Conservation (phyloP, 2,329 filamentous ascomycete genomes). For the Stagonosporopsis vannaccii region DNA sequence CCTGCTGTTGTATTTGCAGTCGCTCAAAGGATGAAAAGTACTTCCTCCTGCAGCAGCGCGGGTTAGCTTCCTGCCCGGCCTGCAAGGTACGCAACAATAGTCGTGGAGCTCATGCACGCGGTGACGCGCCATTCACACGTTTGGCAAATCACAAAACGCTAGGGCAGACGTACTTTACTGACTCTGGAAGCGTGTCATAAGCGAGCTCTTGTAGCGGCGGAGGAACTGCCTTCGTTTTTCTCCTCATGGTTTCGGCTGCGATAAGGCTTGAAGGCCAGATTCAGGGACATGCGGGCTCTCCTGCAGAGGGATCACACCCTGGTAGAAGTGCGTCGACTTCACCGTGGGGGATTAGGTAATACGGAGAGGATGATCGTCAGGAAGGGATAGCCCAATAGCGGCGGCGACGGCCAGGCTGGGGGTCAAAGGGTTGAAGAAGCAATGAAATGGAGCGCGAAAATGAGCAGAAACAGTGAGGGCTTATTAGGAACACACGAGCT, state of each 20-base stretch:
- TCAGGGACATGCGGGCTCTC: slow-evolving; percentile 21
- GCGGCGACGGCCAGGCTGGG: slow-evolving; percentile 7
- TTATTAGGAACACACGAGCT: slow-evolving; percentile 24
- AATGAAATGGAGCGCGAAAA: slow-evolving; percentile 14
- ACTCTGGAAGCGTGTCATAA: slow-evolving; percentile 52
- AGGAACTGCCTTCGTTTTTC: slow-evolving; percentile 30
- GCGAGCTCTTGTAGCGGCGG: slow-evolving; percentile 48
- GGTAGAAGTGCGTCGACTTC: slow-evolving; percentile 23
- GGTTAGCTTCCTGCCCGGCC: slow-evolving; percentile 31
- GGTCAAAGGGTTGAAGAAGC: slow-evolving; percentile 13
- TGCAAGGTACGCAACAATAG: slow-evolving; percentile 39
- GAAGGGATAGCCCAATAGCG: slow-evolving; percentile 18
- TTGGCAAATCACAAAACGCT: slow-evolving; percentile 24
- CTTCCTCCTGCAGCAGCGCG: slow-evolving; percentile 57
- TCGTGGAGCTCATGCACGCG: slow-evolving; percentile 36
- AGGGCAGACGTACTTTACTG: slow-evolving; percentile 51
- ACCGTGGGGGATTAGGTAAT: slow-evolving; percentile 13
- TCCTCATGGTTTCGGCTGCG: slow-evolving; percentile 38
- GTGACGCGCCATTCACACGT: slow-evolving; percentile 29
- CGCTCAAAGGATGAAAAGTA: slow-evolving; percentile 78
- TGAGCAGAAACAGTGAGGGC: slow-evolving; percentile 17
- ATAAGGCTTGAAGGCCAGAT: slow-evolving; percentile 17
- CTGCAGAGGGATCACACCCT: slow-evolving; percentile 19
- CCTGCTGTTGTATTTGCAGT: slow-evolving; percentile 67
- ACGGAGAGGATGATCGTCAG: slow-evolving; percentile 17